Base-by-base conservation (phyloP, 441 rosid genomes). In the Bocquillonia castaneifolia region DNA sequence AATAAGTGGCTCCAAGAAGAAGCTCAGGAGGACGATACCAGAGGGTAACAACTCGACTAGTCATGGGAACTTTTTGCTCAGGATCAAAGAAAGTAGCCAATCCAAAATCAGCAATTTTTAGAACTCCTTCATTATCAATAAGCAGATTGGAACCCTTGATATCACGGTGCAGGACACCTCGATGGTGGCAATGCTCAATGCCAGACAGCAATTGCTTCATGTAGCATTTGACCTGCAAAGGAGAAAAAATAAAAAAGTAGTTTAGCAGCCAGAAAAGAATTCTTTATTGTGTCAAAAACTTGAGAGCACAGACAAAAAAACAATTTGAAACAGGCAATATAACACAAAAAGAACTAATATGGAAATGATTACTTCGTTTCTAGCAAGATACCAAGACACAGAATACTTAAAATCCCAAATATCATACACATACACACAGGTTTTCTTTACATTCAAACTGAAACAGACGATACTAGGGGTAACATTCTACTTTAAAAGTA, bases 21-120 rank as follows among this genome's bases (percentile, higher is more conserved):
- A 92, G 96, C 67, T 92, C 98, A 0, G 96, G 98, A 42, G 98
- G 88, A 1, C 98, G 91, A 44, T 93, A 93, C 98, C 98, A 93
- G 23, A 93, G 91, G 2, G 98, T 90, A 62, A 93, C 97, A 36
- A 93, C 98, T 73, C 92, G 87, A 75, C 92, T 93, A 54, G 98
- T 93, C 90, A 90, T 76, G 5, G 86, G 79, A 69, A 84, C 89
- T 82, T 81, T 84, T 64, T 70, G 82, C 51, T 74, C 81, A 10
- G 88, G 86, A 59, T 90, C 84, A 71, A 72, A 90, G 78, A 88
- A 87, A 39, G 90, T 85, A 55, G 97, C 98, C 63, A 93, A 70
- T 64, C 98, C 98, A 59, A 93, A 93, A 76, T 93, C 98, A 77
- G 94, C 94, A 70, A 92, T 87, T 80, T 92, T 92, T 18, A 92